These are phyloP conservation scores for Diaporthe amygdali DNA, from an alignment of 2,329 filamentous ascomycete species.

Conservation along the genomic window DNA sequence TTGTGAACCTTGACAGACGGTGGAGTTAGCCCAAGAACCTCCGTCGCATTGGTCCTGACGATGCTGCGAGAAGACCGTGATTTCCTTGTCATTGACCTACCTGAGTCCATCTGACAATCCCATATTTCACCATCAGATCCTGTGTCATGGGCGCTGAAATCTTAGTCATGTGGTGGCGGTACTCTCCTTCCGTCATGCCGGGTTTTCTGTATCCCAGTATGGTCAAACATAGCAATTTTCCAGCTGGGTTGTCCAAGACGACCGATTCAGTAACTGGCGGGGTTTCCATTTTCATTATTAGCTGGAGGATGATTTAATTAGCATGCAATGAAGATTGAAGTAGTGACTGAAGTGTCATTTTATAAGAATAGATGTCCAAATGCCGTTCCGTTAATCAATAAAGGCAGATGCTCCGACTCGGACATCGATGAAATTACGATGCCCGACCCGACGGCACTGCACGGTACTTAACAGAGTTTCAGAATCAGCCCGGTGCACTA, in stretches of 20 bases:
- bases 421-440: background rate
- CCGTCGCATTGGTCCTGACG: too few relatives aligned
- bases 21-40: background rate
- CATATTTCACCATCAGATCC: conserved; percentile 54
- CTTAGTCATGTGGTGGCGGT: conserved; percentile 51
- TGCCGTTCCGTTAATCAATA: background rate
- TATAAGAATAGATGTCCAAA: background rate
- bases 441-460: background rate
- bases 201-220: conserved; percentile 52
- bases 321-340: background rate
- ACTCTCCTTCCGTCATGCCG: conserved; percentile 54
- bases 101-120: conserved; percentile 50
- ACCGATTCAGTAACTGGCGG: background rate
- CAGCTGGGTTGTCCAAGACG: background rate
- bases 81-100: conserved; percentile 31
- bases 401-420: background rate
- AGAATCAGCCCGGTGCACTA: background rate
- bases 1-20: conserved; percentile 47
- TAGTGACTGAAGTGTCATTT: background rate
- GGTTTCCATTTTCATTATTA: background rate
- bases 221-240: conserved; percentile 48
- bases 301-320: background rate
- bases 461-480: background rate
- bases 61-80: background rate
- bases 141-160: conserved; percentile 51